Conservation (phyloP, 768 basidiomycete species). For the Cantharellus anzutake region DNA sequence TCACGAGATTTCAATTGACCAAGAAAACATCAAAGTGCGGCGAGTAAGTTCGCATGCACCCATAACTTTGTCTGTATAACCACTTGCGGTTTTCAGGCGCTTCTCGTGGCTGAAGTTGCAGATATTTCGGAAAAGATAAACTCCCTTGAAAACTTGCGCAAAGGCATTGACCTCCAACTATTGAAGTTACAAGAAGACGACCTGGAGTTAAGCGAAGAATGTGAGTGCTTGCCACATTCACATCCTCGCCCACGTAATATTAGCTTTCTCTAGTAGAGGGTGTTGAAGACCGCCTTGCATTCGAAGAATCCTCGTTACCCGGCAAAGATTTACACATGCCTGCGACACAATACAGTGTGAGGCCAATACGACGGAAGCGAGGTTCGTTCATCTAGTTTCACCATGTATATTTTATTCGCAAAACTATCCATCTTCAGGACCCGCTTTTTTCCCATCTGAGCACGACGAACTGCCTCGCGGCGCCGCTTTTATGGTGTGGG, state of each 20-base stretch:
- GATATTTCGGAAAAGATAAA: slow-evolving; percentile 86
- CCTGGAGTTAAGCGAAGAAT: slow-evolving; percentile 88
- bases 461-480: slow-evolving; percentile 89
- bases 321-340: not conserved
- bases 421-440: slow-evolving; percentile 29
- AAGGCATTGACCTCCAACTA: slow-evolving; percentile 63
- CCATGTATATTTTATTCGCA: not conserved
- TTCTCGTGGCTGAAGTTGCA: slow-evolving; percentile 69
- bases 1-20: slow-evolving; percentile 74
- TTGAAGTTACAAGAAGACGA: slow-evolving; percentile 87
- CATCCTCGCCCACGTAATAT: not conserved
- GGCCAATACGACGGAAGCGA: not conserved
- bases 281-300: slow-evolving; percentile 64
- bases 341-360: not conserved
- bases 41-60: slow-evolving; percentile 31
- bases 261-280: slow-evolving; percentile 48
- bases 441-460: slow-evolving; percentile 91
- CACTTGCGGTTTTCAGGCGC: slow-evolving; percentile 30
- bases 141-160: slow-evolving; percentile 59
- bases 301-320: slow-evolving; percentile 28
- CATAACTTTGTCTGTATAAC: not conserved
- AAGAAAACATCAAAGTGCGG: slow-evolving; percentile 80
- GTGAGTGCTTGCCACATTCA: slow-evolving; percentile 27
- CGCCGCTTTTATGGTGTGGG: slow-evolving; percentile 83
- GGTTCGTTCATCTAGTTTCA: not conserved